A percentile compares a stretch with the other conserved stretches of the same genome.
phyloP scores from a whole-genome alignment of 139 green algal genomes.

The Chara braunii region DNA sequence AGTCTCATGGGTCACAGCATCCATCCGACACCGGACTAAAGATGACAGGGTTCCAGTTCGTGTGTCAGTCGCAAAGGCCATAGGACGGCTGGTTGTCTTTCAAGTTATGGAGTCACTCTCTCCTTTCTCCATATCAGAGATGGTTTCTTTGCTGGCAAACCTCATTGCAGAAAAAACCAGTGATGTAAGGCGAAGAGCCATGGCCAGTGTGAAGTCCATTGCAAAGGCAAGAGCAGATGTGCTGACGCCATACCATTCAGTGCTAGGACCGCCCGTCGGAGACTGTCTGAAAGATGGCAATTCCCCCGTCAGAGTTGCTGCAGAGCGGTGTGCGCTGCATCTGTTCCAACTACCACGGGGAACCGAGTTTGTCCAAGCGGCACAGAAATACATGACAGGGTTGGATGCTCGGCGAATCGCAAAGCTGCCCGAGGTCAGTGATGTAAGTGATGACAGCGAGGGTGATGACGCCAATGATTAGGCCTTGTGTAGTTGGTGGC shows the following conservation, averaged over 20 bases:
- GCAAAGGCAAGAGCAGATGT: conserved; percentile 13
- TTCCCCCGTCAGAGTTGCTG: conserved; percentile 28
- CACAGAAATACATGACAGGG: conserved; percentile 36
- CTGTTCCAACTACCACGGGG: conserved; percentile 29
- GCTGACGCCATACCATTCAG: neutral
- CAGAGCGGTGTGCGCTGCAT: conserved; percentile 29
- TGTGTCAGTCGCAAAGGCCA: too few relatives aligned
- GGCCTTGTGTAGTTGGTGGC: too few relatives aligned
- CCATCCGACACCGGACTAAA: too few relatives aligned
- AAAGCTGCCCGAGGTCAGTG: conserved; percentile 20
- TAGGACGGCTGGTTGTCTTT: too few relatives aligned
- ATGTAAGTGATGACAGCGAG: conserved; percentile 22
- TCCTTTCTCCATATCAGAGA: too few relatives aligned
- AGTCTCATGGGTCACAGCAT: too few relatives aligned
- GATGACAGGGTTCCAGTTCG: too few relatives aligned
- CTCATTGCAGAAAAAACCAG: conserved; percentile 26
- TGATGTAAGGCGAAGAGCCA: conserved; percentile 18
- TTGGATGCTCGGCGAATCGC: conserved; percentile 27
- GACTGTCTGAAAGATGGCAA: conserved; percentile 31
- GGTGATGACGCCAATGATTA: conserved; percentile 2
- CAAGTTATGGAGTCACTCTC: too few relatives aligned
- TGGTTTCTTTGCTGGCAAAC: conserved; percentile 7
- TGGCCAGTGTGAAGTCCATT: conserved; percentile 15
- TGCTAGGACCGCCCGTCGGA: conserved; percentile 7
- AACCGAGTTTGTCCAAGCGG: conserved; percentile 29